Conservation (phyloP, 805 yeast genomes). For the Suhomyces tanzawaensis region DNA sequence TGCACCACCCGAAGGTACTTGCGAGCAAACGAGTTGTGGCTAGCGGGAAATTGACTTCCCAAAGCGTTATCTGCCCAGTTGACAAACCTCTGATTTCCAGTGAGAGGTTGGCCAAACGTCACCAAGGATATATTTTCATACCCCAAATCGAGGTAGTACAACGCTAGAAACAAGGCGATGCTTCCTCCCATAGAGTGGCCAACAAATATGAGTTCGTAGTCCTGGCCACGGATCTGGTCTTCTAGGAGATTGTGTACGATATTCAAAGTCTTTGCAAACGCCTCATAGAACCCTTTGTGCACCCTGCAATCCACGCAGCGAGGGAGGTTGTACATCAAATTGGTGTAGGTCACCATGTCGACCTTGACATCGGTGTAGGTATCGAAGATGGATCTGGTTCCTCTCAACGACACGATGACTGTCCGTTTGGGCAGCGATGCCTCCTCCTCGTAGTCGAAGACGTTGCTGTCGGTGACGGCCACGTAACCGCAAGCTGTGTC, state of each 20-base stretch:
- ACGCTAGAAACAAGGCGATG: constrained; percentile 34
- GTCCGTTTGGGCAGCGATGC: constrained; percentile 21
- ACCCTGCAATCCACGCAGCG: constrained; percentile 36
- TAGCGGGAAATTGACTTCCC: constrained; percentile 25
- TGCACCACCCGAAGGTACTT: constrained; percentile 24
- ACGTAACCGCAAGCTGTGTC: constrained; percentile 40
- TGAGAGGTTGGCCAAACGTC: constrained; percentile 46
- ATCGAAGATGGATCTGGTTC: constrained; percentile 42
- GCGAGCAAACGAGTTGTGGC: constrained; percentile 18
- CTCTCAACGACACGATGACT: constrained; percentile 36
- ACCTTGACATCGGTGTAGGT: constrained; percentile 39
- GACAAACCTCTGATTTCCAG: constrained; percentile 40
- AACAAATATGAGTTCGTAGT: constrained; percentile 18
- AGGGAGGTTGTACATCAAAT: constrained; percentile 20
- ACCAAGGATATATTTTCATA: constrained; percentile 29
- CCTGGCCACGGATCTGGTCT: constrained; percentile 8
- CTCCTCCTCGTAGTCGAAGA: constrained; percentile 20
- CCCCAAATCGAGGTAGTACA: constrained; percentile 36
- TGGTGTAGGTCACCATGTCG: constrained; percentile 30
- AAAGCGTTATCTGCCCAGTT: constrained; percentile 33
- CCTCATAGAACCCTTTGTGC: constrained; percentile 31
- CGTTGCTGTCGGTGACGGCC: constrained; percentile 27
- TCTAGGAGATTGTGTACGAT: constrained; percentile 24
- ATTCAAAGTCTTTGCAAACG: constrained; percentile 27
- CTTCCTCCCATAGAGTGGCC: constrained; percentile 43